A percentile compares a stretch with the other conserved stretches of the same genome.
These are phyloP conservation scores for Gentiana dahurica DNA, from an alignment of 257 asterid genomes.

Conservation along the genomic window DNA sequence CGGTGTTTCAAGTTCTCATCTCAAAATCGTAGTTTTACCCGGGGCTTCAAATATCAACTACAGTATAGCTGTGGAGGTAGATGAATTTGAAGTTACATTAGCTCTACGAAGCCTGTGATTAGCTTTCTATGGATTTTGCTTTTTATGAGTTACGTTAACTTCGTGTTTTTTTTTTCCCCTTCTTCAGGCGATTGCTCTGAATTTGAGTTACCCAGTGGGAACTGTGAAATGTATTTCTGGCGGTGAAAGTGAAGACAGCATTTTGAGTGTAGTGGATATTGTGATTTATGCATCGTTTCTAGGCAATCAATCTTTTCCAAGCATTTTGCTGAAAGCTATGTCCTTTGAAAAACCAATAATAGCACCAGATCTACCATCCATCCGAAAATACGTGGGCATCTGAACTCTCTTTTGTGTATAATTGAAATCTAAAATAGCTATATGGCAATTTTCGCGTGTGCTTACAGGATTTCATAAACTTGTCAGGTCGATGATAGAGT, in stretches of 20 bases:
- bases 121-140: not conserved
- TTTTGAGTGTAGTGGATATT: conserved; percentile 47
- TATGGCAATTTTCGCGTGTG: conserved; percentile 5
- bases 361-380: conserved; percentile 69
- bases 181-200: conserved; percentile 55
- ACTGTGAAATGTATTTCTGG: conserved; percentile 44
- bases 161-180: conserved; percentile 9
- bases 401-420: conserved; percentile 4
- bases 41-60: conserved; percentile 55
- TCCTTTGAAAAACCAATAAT: conserved; percentile 65
- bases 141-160: not conserved
- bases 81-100: conserved; percentile 2
- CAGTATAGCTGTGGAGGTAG: conserved; percentile 68
- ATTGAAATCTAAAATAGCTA: not conserved
- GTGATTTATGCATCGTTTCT: conserved; percentile 83
- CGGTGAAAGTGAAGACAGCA: conserved; percentile 34
- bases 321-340: conserved; percentile 75
- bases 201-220: conserved; percentile 62
- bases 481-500: conserved; percentile 64
- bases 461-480: conserved; percentile 17
- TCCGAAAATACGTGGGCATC: conserved; percentile 64
- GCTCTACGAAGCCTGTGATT: not conserved
- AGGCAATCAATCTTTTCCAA: conserved; percentile 71
- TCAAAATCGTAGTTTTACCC: conserved; percentile 51
- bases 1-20: conserved; percentile 38